Evolutionary conservation across 2,329 filamentous ascomycete genomes (phyloP), one percentile per base, ranked within the genome.

Genomic region (Sarocladium oryzae): DNA sequence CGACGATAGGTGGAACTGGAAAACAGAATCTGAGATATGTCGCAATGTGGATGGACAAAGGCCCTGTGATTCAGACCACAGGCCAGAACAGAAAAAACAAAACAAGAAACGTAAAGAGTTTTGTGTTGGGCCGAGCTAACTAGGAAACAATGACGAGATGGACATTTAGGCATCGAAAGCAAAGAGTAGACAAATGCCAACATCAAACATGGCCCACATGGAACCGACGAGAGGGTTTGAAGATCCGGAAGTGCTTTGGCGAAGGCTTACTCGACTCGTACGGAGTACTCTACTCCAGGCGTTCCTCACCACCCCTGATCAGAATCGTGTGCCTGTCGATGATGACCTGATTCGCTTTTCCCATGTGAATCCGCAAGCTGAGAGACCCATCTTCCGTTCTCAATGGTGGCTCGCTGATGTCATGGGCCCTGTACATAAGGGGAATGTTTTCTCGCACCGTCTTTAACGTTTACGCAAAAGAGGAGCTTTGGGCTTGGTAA

Each of bases 1-100:
- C 43, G 26, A 26, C 43, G 16, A 48, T 32, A 48, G 43, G 43
- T 48, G 43, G 43, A 48, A 48, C n/a, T n/a, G 33, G 21, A 11
- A 10, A 10, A 7, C 9, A 11, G 24, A 33, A 33, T 21, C 10
- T 30, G 28, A 30, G n/a, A 48, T 16, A 48, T 48, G 43, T 48
- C 43, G 20, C 33, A 9, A 2, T 30, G 28, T 30, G 28, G 28
- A 30, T 32, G 24, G 11, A 33, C 3, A 15, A 18, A 18, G 13
- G 7, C 21, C 7, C 16, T 36, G 33, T 15, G 11, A 36, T 10
- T 10, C 33, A 36, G 16, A 36, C 33, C 33, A n/a, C n/a, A n/a
- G n/a, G n/a, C n/a, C n/a, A n/a, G n/a, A n/a, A 13, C 28, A 7
- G 28, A 30, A 7, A 30, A 13, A 13, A 7, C 7, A 30, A 30